Evolutionary conservation across 2,329 filamentous ascomycete species (phyloP).

Genomic region (Trichophaea hybrida): DNA sequence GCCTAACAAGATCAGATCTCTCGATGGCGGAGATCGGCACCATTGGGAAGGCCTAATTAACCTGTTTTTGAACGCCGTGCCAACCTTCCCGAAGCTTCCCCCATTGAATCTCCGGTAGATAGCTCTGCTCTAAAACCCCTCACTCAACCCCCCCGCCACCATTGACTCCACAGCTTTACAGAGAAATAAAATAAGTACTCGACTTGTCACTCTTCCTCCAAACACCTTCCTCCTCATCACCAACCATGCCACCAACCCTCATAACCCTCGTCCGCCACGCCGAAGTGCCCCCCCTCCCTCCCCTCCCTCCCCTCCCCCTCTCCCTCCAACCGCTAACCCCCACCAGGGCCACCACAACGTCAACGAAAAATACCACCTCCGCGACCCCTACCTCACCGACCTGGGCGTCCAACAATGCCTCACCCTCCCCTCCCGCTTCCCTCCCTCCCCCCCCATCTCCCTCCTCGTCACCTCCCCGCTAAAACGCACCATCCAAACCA

Average conservation of each 20-base stretch:
- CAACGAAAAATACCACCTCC: slow-evolving; percentile 18
- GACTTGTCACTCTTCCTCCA: too few relatives aligned
- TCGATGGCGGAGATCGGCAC: too few relatives aligned
- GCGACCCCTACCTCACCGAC: slow-evolving; percentile 23
- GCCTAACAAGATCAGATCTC: too few relatives aligned
- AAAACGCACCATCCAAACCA: slow-evolving; percentile 30
- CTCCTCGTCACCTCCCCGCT: slow-evolving; percentile 29
- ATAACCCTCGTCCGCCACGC: slow-evolving; percentile 18
- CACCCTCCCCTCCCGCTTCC: slow-evolving; percentile 17
- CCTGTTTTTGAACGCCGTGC: too few relatives aligned
- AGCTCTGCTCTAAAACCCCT: too few relatives aligned
- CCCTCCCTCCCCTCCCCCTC: not conserved
- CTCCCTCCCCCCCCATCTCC: slow-evolving; percentile 20
- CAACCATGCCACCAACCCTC: slow-evolving; percentile 13
- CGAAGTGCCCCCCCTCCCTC: not conserved
- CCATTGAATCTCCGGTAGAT: too few relatives aligned
- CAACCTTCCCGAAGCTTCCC: too few relatives aligned
- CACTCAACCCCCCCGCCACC: too few relatives aligned
- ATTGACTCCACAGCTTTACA: too few relatives aligned
- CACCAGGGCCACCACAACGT: slow-evolving; percentile 26
- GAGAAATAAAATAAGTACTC: too few relatives aligned
- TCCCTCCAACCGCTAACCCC: not conserved
- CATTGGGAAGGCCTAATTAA: too few relatives aligned
- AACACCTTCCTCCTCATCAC: too few relatives aligned
- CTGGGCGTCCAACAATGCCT: slow-evolving; percentile 23